A percentile compares a stretch with the other conserved stretches of the same genome.
Evolutionary conservation across 2,329 filamentous ascomycete species (phyloP).

Genomic region (Colletotrichum falcatum): DNA sequence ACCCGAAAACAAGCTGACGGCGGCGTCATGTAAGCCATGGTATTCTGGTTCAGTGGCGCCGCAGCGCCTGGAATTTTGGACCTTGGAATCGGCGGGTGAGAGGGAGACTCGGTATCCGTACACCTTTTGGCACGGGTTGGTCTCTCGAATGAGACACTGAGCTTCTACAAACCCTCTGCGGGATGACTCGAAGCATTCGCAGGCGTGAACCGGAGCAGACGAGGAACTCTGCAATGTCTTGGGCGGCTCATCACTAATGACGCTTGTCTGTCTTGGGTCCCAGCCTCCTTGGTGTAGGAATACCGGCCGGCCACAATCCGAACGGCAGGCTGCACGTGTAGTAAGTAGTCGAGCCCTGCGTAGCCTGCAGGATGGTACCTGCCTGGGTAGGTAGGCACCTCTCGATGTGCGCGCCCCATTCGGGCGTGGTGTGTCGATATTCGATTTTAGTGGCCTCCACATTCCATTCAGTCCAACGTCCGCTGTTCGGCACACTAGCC

Average conservation of each 20-base stretch:
- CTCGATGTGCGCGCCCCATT: slow-evolving; percentile 3
- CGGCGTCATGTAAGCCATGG: slow-evolving; percentile 27
- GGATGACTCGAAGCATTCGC: not conserved
- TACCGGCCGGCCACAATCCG: slow-evolving; percentile 38
- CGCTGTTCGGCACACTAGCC: slow-evolving; percentile 24
- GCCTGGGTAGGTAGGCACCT: no score
- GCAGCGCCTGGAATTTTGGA: not conserved
- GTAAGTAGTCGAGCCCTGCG: not conserved
- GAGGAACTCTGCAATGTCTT: not conserved
- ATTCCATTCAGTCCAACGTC: slow-evolving; percentile 37
- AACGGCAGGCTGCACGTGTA: slow-evolving; percentile 24
- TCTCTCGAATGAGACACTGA: not conserved
- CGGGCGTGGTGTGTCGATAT: slow-evolving; percentile 21
- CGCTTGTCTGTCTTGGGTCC: slow-evolving; percentile 19
- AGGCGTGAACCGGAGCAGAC: not conserved
- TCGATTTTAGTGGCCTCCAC: slow-evolving; percentile 35
- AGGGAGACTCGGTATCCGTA: not conserved
- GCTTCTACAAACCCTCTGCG: not conserved
- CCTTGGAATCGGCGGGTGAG: not conserved
- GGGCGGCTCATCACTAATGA: slow-evolving; percentile 11
- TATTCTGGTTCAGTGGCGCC: slow-evolving; percentile 25
- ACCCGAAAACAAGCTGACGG: slow-evolving; percentile 18
- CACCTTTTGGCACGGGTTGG: not conserved
- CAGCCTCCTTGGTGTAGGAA: slow-evolving; percentile 13
- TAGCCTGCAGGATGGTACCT: no score